These are phyloP conservation scores for Pyracantha coccinea DNA, from an alignment of 331 rosid genomes.

Conservation along the genomic window DNA sequence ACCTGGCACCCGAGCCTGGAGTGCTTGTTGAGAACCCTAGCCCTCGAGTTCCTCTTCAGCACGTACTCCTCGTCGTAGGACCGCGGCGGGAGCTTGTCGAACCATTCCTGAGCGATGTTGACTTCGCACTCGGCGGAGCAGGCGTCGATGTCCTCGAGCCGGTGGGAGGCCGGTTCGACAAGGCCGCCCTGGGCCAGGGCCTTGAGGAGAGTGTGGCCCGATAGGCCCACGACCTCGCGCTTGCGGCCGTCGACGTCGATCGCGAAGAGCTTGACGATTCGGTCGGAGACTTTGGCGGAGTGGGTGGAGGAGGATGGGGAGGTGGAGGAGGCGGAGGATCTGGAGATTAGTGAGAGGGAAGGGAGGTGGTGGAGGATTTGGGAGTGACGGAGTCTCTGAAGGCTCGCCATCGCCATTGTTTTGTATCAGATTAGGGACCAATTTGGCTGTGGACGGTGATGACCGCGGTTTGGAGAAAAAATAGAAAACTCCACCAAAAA, in stretches of 20 bases:
- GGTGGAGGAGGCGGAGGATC: conserved; percentile 34
- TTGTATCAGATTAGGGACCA: neutral
- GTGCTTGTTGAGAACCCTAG: conserved; percentile 68
- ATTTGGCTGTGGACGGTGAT: neutral
- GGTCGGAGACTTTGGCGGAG: conserved; percentile 66
- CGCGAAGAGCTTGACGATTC: conserved; percentile 68
- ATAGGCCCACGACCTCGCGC: conserved; percentile 55
- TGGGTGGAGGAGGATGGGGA: conserved; percentile 13
- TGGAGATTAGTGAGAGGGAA: conserved; percentile 43
- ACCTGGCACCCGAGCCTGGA: conserved; percentile 89
- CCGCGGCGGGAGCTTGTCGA: conserved; percentile 72
- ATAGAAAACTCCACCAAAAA: no score
- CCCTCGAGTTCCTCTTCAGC: conserved; percentile 50
- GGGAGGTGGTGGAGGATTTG: conserved; percentile 50
- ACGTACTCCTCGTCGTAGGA: conserved; percentile 83
- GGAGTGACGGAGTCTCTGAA: conserved; percentile 35
- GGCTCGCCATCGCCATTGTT: conserved; percentile 58
- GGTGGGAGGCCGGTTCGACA: conserved; percentile 83
- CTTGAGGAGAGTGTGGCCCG: conserved; percentile 75
- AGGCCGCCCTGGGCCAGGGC: conserved; percentile 64
- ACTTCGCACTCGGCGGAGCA: conserved; percentile 94
- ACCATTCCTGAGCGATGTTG: conserved; percentile 85
- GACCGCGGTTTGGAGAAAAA: no score
- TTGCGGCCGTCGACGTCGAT: conserved; percentile 62
- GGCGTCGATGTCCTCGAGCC: conserved; percentile 85